phyloP scores from a whole-genome alignment of 208 protist species.

The Crithidia acanthocephali region DNA sequence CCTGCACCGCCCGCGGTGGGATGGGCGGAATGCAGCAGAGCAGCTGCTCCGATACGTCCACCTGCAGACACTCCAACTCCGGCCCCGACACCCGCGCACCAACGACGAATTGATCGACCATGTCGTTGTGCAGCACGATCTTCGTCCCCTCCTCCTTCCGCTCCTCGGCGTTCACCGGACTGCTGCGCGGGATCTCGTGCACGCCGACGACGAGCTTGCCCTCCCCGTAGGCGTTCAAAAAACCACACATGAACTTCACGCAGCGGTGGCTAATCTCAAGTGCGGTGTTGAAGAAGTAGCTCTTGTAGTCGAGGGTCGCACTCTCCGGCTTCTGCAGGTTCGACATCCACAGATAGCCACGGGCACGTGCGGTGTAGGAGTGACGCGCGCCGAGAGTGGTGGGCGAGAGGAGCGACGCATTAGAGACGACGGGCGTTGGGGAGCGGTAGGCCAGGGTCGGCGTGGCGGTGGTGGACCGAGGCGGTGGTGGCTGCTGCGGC shows the following conservation, averaged over 20 bases:
- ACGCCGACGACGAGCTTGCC: slow-evolving; percentile 68
- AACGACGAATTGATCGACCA: slow-evolving; percentile 72
- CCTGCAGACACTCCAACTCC: slow-evolving; percentile 53
- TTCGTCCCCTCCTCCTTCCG: slow-evolving; percentile 47
- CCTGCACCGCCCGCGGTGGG: slow-evolving; percentile 42
- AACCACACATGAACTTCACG: slow-evolving; percentile 80
- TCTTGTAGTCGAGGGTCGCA: slow-evolving; percentile 74
- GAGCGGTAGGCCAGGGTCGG: not conserved
- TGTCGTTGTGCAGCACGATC: slow-evolving; percentile 61
- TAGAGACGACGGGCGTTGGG: slow-evolving; percentile 1
- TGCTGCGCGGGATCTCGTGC: slow-evolving; percentile 58
- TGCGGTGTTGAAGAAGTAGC: slow-evolving; percentile 64
- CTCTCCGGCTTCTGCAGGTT: slow-evolving; percentile 63
- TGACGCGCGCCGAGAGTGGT: slow-evolving; percentile 20
- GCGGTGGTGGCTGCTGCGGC: not conserved
- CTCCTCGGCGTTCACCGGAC: slow-evolving; percentile 29
- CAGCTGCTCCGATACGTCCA: slow-evolving; percentile 55
- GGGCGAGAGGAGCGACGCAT: slow-evolving; percentile 18
- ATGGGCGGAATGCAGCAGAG: slow-evolving; percentile 69
- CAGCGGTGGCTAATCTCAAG: slow-evolving; percentile 61
- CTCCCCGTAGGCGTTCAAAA: slow-evolving; percentile 69
- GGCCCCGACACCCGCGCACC: slow-evolving; percentile 44
- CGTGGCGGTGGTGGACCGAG: not conserved
- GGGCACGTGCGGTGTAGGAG: not conserved
- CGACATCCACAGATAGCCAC: slow-evolving; percentile 55